Base-by-base conservation (phyloP, 2,329 filamentous ascomycete species). In the Colletotrichum filicis region DNA sequence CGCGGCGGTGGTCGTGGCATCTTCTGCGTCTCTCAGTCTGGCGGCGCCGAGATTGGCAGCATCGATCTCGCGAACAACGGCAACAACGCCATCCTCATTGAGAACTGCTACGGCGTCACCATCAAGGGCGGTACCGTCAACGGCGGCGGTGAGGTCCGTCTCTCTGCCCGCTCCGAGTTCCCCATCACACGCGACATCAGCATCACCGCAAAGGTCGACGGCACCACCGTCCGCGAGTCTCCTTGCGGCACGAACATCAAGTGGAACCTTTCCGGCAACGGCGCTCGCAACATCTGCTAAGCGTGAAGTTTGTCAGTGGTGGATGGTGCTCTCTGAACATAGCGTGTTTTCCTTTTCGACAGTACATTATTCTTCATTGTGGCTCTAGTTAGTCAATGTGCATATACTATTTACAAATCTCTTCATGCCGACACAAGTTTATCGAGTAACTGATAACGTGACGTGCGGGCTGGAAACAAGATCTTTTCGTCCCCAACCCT, bases 51-150 rank as follows among this genome's bases (percentile, higher is more conserved):
- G 9, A 90, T 91, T 68, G 79, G 78, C 9, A 81, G 74, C 5
- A 79, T 90, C 22, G 87, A 90, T 74, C 81, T 90, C 1, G 83
- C 87, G 0, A 80, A 82, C 75, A 90, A 89, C 60, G 88, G 85
- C 0, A 89, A 88, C 77, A 90, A 90, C 69, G 86, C 88, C 0
- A 83, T 90, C 24, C 82, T 91, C 1, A 87, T 91, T 32, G 88
- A 91, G 82, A 91, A 91, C 79, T 90, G 89, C 80, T 90, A 90
- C 78, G 87, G 88, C 64, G 74, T 91, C 37, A 79, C 81, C 1
- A 89, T 90, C 77, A 79, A 77, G 2, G 84, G 85, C 22, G 89
- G 89, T 0, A 87, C 82, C 2, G 85, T 91, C 28, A 85, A 83
- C 30, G 86, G 88, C 2, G 88, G 89, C 1, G 89, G 89, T 0